Conservation (phyloP, 495 filamentous ascomycete genomes). For the Pyrenula aspistea region DNA sequence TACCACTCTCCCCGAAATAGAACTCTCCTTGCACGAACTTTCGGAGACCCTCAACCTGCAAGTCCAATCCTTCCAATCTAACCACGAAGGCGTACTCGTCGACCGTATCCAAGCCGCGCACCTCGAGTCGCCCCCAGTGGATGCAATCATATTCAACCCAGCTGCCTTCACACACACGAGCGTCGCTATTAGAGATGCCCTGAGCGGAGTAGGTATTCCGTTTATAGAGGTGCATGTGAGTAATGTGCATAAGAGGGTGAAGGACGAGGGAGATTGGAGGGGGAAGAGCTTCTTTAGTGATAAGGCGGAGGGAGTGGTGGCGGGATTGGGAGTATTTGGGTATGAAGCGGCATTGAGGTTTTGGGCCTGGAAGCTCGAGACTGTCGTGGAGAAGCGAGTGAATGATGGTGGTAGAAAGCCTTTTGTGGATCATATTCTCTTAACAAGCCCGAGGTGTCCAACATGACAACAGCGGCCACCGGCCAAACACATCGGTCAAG, state of each 20-base stretch:
- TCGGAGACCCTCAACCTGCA: conserved; percentile 25
- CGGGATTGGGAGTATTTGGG: conserved; percentile 54
- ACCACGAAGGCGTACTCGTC: conserved; percentile 53
- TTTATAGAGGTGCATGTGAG: conserved; percentile 63
- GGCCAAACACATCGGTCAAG: too few species aligned
- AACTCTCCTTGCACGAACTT: conserved; percentile 26
- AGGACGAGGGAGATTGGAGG: conserved; percentile 37
- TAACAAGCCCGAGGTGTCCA: too few species aligned
- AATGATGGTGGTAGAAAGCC: too few species aligned
- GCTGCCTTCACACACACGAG: conserved; percentile 58
- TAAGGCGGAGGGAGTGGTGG: conserved; percentile 56
- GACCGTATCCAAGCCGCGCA: conserved; percentile 47
- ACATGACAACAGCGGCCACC: too few species aligned
- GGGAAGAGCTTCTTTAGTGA: conserved; percentile 58
- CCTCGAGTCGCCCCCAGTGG: conserved; percentile 21
- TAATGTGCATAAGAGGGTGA: conserved; percentile 48
- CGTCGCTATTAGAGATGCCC: conserved; percentile 55
- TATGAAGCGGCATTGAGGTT: conserved; percentile 60
- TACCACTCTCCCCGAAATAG: conserved; percentile 49
- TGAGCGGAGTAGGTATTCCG: conserved; percentile 49
- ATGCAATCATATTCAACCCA: conserved; percentile 58
- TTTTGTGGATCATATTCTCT: too few species aligned
- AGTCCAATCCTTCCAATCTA: conserved; percentile 48
- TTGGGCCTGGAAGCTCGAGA: conserved; percentile 32
- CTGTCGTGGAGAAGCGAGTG: not conserved